Conservation (phyloP, 306 rosid genomes). For the Parietaria judaica region DNA sequence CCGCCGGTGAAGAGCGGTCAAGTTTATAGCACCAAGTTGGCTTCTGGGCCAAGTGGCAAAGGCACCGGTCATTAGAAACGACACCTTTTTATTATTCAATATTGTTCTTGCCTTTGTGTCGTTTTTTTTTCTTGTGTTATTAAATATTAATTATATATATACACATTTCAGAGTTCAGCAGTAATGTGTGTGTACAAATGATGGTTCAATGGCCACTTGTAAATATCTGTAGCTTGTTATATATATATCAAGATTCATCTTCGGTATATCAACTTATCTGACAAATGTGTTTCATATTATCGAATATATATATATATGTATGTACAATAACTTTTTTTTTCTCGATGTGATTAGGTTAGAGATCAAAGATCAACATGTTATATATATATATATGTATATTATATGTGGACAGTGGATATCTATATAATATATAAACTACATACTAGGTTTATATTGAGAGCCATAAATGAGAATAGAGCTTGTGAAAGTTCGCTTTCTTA, state of each 20-base stretch:
- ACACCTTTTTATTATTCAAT: background rate
- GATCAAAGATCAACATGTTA: too few relatives aligned
- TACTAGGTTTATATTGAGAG: too few relatives aligned
- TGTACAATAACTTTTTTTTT: too few relatives aligned
- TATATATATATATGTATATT: too few relatives aligned
- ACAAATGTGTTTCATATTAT: too few relatives aligned
- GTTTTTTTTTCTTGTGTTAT: background rate
- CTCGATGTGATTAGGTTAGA: too few relatives aligned
- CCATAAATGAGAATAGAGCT: too few relatives aligned
- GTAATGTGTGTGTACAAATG: slow-evolving; percentile 6
- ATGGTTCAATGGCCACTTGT: background rate
- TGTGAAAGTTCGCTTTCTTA: too few relatives aligned
- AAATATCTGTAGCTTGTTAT: background rate
- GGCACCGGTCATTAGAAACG: slow-evolving; percentile 65
- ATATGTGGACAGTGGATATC: too few relatives aligned
- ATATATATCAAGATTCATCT: background rate
- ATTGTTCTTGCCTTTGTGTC: background rate
- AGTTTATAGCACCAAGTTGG: slow-evolving; percentile 33
- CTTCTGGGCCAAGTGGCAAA: slow-evolving; percentile 79
- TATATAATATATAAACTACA: too few relatives aligned
- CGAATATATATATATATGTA: too few relatives aligned
- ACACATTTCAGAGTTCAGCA: slow-evolving; percentile 1
- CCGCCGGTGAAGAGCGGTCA: slow-evolving; percentile 14
- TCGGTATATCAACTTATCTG: too few relatives aligned
- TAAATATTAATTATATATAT: background rate